Evolutionary conservation across 345 rosid genomes (phyloP).

Genomic region (Arabis hirsuta): DNA sequence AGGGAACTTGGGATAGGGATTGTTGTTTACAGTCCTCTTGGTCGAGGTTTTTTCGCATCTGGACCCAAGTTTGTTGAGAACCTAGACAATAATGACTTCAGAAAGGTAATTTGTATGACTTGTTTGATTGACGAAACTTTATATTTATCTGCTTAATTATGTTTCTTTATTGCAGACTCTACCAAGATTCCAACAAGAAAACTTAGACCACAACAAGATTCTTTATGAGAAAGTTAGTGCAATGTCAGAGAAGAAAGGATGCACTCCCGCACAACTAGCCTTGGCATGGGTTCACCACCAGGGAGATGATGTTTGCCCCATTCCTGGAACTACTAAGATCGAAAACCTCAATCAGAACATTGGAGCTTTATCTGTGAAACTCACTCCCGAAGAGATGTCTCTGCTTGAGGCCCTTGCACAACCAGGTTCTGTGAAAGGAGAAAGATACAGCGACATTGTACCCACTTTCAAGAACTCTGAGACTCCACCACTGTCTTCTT

Average conservation of each 20-base stretch:
- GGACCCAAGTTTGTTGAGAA: constrained; percentile 57
- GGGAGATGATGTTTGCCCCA: constrained; percentile 66
- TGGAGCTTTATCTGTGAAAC: constrained; percentile 60
- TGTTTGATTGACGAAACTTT: neutral
- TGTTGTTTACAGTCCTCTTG: constrained; percentile 73
- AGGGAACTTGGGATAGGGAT: constrained; percentile 81
- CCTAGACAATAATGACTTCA: constrained; percentile 43
- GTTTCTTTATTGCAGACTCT: constrained; percentile 39
- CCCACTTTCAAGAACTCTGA: constrained; percentile 43
- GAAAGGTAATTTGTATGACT: constrained; percentile 44
- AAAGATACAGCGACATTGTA: neutral
- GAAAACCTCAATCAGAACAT: constrained; percentile 63
- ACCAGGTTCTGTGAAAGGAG: constrained; percentile 50
- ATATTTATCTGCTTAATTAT: no score
- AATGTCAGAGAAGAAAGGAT: constrained; percentile 54
- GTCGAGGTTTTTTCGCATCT: constrained; percentile 61
- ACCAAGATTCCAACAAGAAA: constrained; percentile 65
- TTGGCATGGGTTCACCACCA: constrained; percentile 76
- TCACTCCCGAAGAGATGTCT: constrained; percentile 56
- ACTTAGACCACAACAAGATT: constrained; percentile 51
- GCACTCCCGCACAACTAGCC: constrained; percentile 65
- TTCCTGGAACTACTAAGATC: constrained; percentile 64
- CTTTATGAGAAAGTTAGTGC: constrained; percentile 51
- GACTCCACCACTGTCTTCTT: constrained; percentile 59
- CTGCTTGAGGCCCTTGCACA: constrained; percentile 55